Evolutionary conservation across 1,139 yeast genomes (phyloP).

Genomic region (Candida tetrigidarum): DNA sequence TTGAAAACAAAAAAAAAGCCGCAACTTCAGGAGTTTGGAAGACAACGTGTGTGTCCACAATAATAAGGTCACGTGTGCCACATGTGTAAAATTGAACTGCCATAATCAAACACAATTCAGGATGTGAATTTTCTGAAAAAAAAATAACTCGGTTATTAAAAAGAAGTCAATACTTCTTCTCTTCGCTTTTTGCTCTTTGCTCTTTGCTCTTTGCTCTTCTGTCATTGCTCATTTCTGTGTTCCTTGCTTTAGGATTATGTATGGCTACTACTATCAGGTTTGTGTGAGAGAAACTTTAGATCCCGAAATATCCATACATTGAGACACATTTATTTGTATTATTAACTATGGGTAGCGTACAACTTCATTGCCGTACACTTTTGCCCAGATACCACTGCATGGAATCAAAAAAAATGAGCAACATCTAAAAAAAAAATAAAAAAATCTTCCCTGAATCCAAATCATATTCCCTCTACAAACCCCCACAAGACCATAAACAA

Average conservation of each 20-base stretch:
- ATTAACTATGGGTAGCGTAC: not conserved
- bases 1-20: not conserved
- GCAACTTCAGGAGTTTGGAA: no score
- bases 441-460: no score
- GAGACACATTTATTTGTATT: not conserved
- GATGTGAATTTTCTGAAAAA: no score
- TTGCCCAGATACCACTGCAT: not conserved
- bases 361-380: not conserved
- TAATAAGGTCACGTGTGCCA: not conserved
- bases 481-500: not conserved
- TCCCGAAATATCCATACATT: conserved; percentile 6
- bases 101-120: no score
- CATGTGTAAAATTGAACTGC: no score
- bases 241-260: no score
- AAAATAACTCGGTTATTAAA: no score
- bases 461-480: no score
- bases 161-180: no score
- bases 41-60: not conserved
- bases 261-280: not conserved
- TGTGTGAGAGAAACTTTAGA: not conserved
- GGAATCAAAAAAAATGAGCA: not conserved
- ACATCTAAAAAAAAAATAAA: not conserved
- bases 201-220: not conserved
- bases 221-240: no score
- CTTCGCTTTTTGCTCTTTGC: not conserved